Conservation (phyloP, 2,329 filamentous ascomycete species). For the Aspergillus sp. region DNA sequence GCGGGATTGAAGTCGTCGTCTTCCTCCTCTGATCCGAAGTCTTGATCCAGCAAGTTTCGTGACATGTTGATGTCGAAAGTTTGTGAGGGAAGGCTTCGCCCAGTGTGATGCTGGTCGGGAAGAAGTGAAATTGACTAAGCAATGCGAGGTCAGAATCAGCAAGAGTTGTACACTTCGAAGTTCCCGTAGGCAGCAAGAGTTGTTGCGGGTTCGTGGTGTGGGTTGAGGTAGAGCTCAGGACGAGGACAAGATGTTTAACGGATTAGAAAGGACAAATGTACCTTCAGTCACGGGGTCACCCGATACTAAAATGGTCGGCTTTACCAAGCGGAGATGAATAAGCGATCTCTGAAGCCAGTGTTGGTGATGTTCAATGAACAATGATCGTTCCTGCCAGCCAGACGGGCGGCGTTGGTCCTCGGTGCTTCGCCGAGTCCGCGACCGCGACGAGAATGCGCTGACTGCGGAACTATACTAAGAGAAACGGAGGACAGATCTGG, state of each 20-base stretch:
- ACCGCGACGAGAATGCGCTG: constrained; percentile 8
- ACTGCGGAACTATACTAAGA: not conserved
- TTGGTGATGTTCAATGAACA: not conserved
- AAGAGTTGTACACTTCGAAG: too few species aligned
- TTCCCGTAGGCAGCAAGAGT: too few species aligned
- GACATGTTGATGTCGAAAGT: constrained; percentile 24
- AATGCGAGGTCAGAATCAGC: too few species aligned
- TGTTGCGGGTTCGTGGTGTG: too few species aligned
- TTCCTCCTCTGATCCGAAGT: constrained; percentile 62
- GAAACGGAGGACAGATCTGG: not conserved
- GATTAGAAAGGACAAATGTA: too few species aligned
- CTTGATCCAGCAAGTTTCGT: constrained; percentile 48
- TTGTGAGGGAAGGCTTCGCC: not conserved
- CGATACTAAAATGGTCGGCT: too few species aligned
- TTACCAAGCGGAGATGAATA: not conserved
- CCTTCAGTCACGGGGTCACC: too few species aligned
- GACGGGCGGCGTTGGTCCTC: constrained; percentile 12
- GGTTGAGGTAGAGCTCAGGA: too few species aligned
- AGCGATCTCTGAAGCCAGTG: not conserved
- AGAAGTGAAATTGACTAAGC: too few species aligned
- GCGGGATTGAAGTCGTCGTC: constrained; percentile 88
- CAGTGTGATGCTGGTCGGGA: not conserved
- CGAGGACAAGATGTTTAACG: too few species aligned
- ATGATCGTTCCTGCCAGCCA: constrained; percentile 2
- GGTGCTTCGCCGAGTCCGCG: constrained; percentile 19